Evolutionary conservation across 805 yeast genomes (phyloP), one percentile per base, ranked within the genome.

Genomic region (Candida gorgasii): DNA sequence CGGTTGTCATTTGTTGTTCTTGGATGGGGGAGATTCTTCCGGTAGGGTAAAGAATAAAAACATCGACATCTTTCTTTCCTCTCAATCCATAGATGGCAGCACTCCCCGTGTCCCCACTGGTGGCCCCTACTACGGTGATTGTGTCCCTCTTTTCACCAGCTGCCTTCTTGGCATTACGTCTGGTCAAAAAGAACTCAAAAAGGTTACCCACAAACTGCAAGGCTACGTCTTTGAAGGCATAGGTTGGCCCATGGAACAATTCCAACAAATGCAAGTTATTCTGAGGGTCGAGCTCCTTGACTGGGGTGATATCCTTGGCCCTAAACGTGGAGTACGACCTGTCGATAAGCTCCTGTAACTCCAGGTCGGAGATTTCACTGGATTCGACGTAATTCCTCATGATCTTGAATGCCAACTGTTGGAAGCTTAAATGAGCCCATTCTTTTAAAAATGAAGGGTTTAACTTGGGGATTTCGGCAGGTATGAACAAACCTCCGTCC

Each of bases 1-100:
- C 98, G 6, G 98, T 89, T 43, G 99, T 87, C 99, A 93, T 93
- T 70, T 93, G 99, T 54, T 86, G 88, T 70, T 93, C 99, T 74
- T 93, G 99, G 51, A 93, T 85, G 32, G 97, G 97, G 26, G 98
- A 90, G 44, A 93, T 93, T 63, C 97, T 82, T 38, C 98, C 99
- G 7, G 96, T 88, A 57, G 99, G 99, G 61, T 92, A 93, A 55
- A 93, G 72, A 51, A 93, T 93, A 67, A 93, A 93, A 16, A 93
- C 99, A 22, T 95, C 86, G n/a, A 93, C 97, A 63, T 93, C 98
- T 67, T 89, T 86, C 70, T 93, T 93, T 64, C 95, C 95, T 70
- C 99, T 80, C 53, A 93, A 78, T 42, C 99, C 99, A 68, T 93
- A 93, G 53, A 93, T 93, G 49, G 99, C 99, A 42, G 99, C 99